Percentiles rank a stretch among this genome's conserved stretches.
Conservation (phyloP, 306 rosid genomes). For the Benincasa hispida region DNA sequence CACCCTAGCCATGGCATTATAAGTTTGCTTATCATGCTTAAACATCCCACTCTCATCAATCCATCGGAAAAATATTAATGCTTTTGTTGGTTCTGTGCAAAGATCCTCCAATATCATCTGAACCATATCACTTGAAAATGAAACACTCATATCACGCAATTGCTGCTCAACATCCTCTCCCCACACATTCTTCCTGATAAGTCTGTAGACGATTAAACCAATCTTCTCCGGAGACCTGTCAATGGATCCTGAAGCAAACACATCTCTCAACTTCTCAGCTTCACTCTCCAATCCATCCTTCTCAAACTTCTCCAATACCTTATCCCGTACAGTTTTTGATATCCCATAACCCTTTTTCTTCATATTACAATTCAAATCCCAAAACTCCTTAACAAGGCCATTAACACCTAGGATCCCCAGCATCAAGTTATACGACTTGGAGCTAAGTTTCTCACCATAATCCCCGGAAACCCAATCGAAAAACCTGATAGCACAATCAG, state of each 20-base stretch:
- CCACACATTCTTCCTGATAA: constrained; percentile 53
- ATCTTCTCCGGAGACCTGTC: constrained; percentile 27
- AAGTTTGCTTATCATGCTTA: constrained; percentile 51
- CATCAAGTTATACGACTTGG: constrained; percentile 57
- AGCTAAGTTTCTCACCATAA: constrained; percentile 34
- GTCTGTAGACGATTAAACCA: constrained; percentile 29
- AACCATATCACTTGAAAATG: constrained; percentile 31
- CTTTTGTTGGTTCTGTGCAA: constrained; percentile 42
- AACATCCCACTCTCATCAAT: constrained; percentile 51
- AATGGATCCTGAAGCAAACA: constrained; percentile 38
- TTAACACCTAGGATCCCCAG: constrained; percentile 41
- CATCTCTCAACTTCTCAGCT: constrained; percentile 29
- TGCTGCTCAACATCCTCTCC: constrained; percentile 46
- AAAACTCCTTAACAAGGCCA: constrained; percentile 44
- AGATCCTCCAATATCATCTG: constrained; percentile 38
- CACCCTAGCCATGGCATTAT: constrained; percentile 54
- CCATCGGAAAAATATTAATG: constrained; percentile 69
- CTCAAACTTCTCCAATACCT: constrained; percentile 33
- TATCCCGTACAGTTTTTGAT: constrained; percentile 26
- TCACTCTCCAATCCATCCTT: constrained; percentile 35
- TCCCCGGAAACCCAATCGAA: constrained; percentile 43
- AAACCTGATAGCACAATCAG: constrained; percentile 47
- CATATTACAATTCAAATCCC: constrained; percentile 49
- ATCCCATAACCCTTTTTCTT: constrained; percentile 64
- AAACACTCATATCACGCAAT: constrained; percentile 28